phyloP scores from a whole-genome alignment of 2,329 filamentous ascomycete genomes.

The Trichoderma harzianum region DNA sequence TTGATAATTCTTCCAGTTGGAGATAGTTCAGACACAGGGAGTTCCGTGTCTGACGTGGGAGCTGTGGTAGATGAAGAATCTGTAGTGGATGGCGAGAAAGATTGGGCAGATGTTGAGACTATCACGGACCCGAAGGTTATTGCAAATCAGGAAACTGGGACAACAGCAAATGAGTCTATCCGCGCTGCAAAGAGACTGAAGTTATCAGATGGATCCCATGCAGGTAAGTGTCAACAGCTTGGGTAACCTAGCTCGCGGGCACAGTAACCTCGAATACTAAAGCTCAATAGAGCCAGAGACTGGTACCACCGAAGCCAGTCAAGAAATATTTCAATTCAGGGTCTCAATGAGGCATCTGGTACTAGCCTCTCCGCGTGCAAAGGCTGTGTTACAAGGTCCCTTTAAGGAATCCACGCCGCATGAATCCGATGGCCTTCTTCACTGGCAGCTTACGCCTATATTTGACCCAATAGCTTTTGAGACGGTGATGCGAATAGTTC shows the following conservation, averaged over 20 bases:
- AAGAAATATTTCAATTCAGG: neutral
- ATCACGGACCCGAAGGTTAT: neutral
- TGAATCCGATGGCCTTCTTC: constrained; percentile 14
- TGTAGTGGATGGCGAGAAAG: neutral
- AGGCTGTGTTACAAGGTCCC: neutral
- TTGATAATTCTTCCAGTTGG: neutral
- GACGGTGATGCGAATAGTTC: constrained; percentile 22
- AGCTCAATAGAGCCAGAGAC: neutral
- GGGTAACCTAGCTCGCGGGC: neutral
- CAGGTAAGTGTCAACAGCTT: neutral
- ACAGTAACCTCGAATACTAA: neutral
- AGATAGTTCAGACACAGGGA: neutral
- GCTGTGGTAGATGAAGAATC: neutral
- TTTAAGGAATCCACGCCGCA: constrained; percentile 1
- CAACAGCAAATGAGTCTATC: neutral
- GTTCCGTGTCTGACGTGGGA: neutral
- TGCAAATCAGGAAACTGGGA: neutral
- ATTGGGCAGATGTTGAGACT: neutral
- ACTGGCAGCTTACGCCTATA: constrained; percentile 20
- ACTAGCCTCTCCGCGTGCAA: constrained; percentile 1
- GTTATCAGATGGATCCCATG: neutral
- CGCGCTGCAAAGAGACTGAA: neutral
- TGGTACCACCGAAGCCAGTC: neutral
- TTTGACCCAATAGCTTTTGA: constrained; percentile 23
- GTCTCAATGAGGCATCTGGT: constrained; percentile 16